Conservation (phyloP, 495 filamentous ascomycete species). For the Aspergillus homomorphus region DNA sequence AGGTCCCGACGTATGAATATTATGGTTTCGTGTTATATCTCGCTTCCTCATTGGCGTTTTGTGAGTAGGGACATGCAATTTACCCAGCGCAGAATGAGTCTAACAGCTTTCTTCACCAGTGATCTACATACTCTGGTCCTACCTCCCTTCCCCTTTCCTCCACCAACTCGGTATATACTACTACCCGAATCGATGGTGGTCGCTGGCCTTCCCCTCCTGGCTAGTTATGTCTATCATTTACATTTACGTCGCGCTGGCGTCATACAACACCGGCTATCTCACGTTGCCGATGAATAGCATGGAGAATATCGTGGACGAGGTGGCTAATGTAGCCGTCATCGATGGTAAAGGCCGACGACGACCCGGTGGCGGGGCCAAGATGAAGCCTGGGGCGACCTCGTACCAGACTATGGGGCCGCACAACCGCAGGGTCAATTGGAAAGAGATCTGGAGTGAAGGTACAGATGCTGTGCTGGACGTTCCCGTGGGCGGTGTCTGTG, state of each 20-base stretch:
- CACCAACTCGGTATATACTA: conserved; percentile 93
- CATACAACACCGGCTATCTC: conserved; percentile 84
- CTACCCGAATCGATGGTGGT: conserved; percentile 98
- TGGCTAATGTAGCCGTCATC: conserved; percentile 78
- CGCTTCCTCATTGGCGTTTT: conserved; percentile 71
- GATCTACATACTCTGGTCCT: conserved; percentile 92
- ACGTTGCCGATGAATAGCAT: conserved; percentile 76
- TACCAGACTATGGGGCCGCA: conserved; percentile 49
- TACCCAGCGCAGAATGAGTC: neutral
- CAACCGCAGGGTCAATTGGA: conserved; percentile 62
- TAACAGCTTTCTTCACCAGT: conserved; percentile 35
- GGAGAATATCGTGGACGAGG: conserved; percentile 91
- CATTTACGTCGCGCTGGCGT: conserved; percentile 89
- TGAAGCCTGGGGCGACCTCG: conserved; percentile 45
- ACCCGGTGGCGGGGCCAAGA: conserved; percentile 41
- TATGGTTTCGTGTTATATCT: conserved; percentile 97
- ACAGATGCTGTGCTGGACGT: conserved; percentile 99
- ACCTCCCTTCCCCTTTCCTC: conserved; percentile 85
- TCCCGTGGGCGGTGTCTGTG: conserved; percentile 93
- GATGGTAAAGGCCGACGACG: conserved; percentile 64
- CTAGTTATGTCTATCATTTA: conserved; percentile 86
- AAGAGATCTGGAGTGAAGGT: conserved; percentile 77
- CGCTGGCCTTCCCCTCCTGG: conserved; percentile 83
- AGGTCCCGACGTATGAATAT: conserved; percentile 97
- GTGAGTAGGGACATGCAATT: conserved; percentile 39